Evolutionary conservation across 257 asterid genomes (phyloP), one percentile per base, ranked within the genome.

Genomic region (Nemophila menziesii): DNA sequence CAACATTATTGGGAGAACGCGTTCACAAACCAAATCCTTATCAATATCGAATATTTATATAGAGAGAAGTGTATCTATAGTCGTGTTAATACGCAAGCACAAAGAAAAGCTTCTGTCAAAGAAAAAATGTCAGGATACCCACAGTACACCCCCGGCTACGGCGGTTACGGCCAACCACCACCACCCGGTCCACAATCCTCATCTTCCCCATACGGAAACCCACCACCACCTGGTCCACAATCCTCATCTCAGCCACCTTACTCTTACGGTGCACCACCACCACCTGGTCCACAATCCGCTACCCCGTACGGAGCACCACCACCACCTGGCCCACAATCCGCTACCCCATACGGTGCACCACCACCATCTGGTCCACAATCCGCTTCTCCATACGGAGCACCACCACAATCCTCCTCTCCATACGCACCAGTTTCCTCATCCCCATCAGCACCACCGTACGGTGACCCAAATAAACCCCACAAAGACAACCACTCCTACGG

Each of bases 81-180:
- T n/a, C n/a, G n/a, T n/a, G n/a, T n/a, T n/a, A n/a, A n/a, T n/a
- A 3, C 17, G 16, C 38, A 46, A 24, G 38, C 51, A n/a, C n/a
- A 29, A 48, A 48, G 33, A 18, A 16, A 7, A 46, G 21, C 38
- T 23, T 11, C 18, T 42, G 10, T 4, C 8, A 5, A 22, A 4
- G 12, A 8, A 10, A 59, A 21, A 36, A 79, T 83, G 94, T 76
- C 94, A 1, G 83, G 75, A 29, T 83, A 83, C 56, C 86, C 89
- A 1, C 60, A 63, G 51, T 52, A 58, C 33, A 17, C 13, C 16
- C 16, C 54, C 27, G 56, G 51, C 18, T 57, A 56, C 56, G 39
- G 52, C 56, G 39, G 56, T 33, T 65, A 59, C 48, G 66, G 64
- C 23, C 34, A 39, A 4, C 54, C 43, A 13, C 60, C 70, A 2